Evolutionary conservation across 768 basidiomycete genomes (phyloP).

Genomic region (Boletellus emodensis): DNA sequence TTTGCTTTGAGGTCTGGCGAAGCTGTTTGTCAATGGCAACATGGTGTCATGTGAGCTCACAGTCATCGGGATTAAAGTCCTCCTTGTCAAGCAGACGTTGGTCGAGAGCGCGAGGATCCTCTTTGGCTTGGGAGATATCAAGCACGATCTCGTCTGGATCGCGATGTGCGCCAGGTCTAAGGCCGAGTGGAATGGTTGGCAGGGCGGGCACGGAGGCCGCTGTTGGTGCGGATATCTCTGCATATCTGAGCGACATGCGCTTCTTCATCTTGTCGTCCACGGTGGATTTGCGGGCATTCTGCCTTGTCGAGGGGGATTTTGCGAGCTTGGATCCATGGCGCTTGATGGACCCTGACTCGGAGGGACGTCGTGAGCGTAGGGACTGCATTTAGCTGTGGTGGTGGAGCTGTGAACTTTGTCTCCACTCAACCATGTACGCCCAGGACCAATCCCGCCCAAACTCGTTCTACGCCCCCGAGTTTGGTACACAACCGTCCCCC

Average conservation of each 20-base stretch:
- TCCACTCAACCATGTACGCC: conserved; percentile 27
- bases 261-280: conserved; percentile 93
- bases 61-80: conserved; percentile 83
- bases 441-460: conserved; percentile 34
- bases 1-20: conserved; percentile 71
- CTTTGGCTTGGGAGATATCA: conserved; percentile 35
- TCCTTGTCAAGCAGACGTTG: conserved; percentile 66
- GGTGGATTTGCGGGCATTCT: conserved; percentile 44
- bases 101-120: conserved; percentile 61
- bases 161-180: conserved; percentile 33
- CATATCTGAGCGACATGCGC: conserved; percentile 93
- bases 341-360: conserved; percentile 39
- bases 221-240: conserved; percentile 74
- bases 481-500: conserved; percentile 9
- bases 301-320: conserved; percentile 27
- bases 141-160: conserved; percentile 49
- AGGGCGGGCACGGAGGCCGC: conserved; percentile 52
- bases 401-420: conserved; percentile 19
- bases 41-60: conserved; percentile 42
- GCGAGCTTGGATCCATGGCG: conserved; percentile 29
- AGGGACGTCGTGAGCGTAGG: conserved; percentile 49
- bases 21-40: not conserved
- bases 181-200: conserved; percentile 50
- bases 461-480: conserved; percentile 32
- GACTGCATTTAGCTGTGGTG: conserved; percentile 45